phyloP scores from a whole-genome alignment of 768 basidiomycete genomes.

The Mycena belliarum region DNA sequence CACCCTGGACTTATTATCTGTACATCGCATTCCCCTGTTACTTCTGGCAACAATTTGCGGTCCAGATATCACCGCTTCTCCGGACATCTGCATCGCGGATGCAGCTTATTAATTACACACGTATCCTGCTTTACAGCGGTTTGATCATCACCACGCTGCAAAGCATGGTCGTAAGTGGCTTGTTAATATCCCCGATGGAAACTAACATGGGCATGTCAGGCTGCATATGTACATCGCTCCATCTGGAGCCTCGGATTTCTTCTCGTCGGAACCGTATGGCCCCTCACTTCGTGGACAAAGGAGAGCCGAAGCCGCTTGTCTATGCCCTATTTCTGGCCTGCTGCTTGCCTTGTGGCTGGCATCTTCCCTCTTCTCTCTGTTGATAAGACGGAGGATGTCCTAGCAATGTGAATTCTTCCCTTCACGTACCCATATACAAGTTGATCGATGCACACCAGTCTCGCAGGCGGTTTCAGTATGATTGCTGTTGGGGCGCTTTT shows the following conservation, averaged over 20 bases:
- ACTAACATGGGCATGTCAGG: conserved; percentile 34
- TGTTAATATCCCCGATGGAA: background rate
- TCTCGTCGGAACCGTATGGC: conserved; percentile 67
- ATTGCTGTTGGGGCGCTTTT: conserved; percentile 1
- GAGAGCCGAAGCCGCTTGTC: conserved; percentile 28
- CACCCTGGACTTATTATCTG: conserved; percentile 72
- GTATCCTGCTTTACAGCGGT: conserved; percentile 26
- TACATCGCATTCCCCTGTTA: conserved; percentile 76
- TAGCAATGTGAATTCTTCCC: conserved; percentile 52
- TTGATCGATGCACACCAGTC: conserved; percentile 1
- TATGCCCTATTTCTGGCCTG: conserved; percentile 43
- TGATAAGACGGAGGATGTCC: conserved; percentile 65
- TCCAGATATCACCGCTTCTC: conserved; percentile 27
- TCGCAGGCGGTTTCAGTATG: conserved; percentile 15
- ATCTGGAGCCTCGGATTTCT: conserved; percentile 73
- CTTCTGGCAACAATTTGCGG: conserved; percentile 67
- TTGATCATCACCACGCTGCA: conserved; percentile 50
- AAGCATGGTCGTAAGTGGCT: conserved; percentile 68
- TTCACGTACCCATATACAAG: conserved; percentile 1
- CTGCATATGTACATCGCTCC: conserved; percentile 68
- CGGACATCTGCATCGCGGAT: conserved; percentile 2
- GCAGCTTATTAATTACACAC: conserved; percentile 4
- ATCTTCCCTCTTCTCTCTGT: conserved; percentile 75
- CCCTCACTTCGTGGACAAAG: conserved; percentile 50
- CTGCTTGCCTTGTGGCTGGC: conserved; percentile 52